Base-by-base conservation (phyloP, 345 rosid genomes). In the Noccaea bulbosa region DNA sequence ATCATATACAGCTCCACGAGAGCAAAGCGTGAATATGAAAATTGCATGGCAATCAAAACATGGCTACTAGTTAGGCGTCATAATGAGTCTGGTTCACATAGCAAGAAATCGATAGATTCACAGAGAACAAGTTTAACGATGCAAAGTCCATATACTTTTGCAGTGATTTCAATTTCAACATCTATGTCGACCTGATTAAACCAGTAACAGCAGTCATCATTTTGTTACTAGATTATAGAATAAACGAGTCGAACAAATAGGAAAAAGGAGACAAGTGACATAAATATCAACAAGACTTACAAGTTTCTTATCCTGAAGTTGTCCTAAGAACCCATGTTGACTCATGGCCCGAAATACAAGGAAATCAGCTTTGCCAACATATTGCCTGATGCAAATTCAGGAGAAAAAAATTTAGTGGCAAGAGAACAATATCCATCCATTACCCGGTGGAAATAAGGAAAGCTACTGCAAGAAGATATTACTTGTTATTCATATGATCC, bases 401-500 rank as follows among this genome's bases (percentile, higher is more conserved):
- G 49, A 8, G 7, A 52, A 55, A 56, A 3, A 3, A 1, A 51
- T 59, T 17, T 39, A 72, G 59, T 73, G 77, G 58, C 62, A 53
- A 63, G 51, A 73, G 67, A 40, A 43, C 35, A 56, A 33, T 41
- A 55, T 49, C 56, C n/a, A 64, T 17, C 55, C 41, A 46, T 38
- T 39, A 62, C n/a, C n/a, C 6, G 5, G 9, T 17, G 11, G 47
- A 38, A 11, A 55, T 46, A 10, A 7, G 45, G 43, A 74, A 65
- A 35, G 44, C 66, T 69, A 70, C 30, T 72, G 33, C 7, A 71
- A 48, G 69, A 32, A 11, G 51, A 66, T 40, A 63, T 69, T 88
- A 94, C 98, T 92, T 88, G 87, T 94, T 94, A 81, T 89, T 94
- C 99, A 92, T 89, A 83, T 89, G 96, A 74, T 94, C 99, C 78